These are phyloP conservation scores for Penicillium decumbens DNA, from an alignment of 2,329 filamentous ascomycete species.

Conservation along the genomic window DNA sequence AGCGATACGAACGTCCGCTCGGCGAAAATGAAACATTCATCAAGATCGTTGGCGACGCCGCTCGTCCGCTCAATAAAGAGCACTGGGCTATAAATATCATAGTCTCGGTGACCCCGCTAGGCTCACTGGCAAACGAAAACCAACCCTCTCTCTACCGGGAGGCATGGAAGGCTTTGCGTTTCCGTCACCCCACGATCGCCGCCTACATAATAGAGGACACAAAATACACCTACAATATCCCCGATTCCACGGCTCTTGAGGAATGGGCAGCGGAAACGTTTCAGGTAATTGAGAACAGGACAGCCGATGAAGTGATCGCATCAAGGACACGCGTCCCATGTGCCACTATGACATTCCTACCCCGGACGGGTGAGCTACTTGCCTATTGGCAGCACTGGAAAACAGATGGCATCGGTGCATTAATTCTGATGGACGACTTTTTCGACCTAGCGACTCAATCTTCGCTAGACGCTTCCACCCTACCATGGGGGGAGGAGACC, in stretches of 20 bases:
- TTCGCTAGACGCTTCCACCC: background rate
- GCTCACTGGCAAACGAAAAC: background rate
- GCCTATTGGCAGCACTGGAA: background rate
- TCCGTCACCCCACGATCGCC: background rate
- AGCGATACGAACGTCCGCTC: background rate
- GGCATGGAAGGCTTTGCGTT: background rate
- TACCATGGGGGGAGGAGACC: background rate
- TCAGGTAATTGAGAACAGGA: background rate
- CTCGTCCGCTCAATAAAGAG: background rate
- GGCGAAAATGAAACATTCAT: background rate
- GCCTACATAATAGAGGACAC: background rate
- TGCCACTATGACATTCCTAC: background rate
- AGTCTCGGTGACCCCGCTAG: background rate
- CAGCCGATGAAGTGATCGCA: background rate
- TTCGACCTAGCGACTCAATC: background rate
- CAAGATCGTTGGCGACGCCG: background rate
- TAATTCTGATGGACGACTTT: background rate
- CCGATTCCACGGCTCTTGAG: background rate
- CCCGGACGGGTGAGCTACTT: background rate
- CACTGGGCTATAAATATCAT: background rate
- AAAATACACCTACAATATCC: background rate
- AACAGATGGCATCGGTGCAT: background rate
- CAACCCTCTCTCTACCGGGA: background rate
- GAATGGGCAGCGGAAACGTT: background rate
- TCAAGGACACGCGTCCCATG: background rate